These are phyloP conservation scores for Psilocybe cubensis DNA, from an alignment of 768 basidiomycete genomes.

Conservation along the genomic window DNA sequence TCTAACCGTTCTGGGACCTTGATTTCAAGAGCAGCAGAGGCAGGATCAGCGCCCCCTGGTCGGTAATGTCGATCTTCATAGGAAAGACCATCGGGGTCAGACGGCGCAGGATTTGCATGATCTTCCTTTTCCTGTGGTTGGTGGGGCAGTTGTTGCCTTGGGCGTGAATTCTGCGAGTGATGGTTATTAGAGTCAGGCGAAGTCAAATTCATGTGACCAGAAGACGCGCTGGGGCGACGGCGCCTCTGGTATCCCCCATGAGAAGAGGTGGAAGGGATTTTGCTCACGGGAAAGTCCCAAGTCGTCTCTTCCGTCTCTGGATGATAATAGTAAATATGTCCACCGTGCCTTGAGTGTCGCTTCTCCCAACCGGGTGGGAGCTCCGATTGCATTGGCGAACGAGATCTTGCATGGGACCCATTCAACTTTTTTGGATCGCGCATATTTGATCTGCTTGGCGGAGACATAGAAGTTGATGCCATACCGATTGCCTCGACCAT, in stretches of 20 bases:
- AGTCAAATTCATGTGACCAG: constrained; percentile 22
- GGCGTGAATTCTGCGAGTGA: constrained; percentile 28
- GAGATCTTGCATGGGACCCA: constrained; percentile 25
- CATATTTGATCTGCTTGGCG: constrained; percentile 16
- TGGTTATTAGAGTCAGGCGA: constrained; percentile 34
- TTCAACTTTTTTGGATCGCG: constrained; percentile 46
- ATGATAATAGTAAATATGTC: constrained; percentile 61
- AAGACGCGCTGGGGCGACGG: constrained; percentile 27
- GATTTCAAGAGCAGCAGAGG: constrained; percentile 8
- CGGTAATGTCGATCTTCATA: constrained; percentile 72
- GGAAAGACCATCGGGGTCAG: constrained; percentile 37
- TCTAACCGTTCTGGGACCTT: constrained; percentile 12
- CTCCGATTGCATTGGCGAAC: constrained; percentile 27
- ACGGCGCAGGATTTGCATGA: constrained; percentile 5
- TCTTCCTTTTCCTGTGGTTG: constrained; percentile 17
- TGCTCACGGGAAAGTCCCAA: constrained; percentile 56
- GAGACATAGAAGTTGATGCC: constrained; percentile 48
- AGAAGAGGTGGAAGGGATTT: constrained; percentile 26
- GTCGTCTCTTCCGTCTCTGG: constrained; percentile 55
- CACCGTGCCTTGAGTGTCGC: constrained; percentile 52
- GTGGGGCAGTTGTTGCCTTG: constrained; percentile 21
- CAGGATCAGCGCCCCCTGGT: constrained; percentile 39
- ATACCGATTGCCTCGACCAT: constrained; percentile 67
- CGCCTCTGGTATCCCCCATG: constrained; percentile 26
- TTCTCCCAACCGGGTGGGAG: constrained; percentile 68